Percentiles rank a stretch among this genome's conserved stretches.
Evolutionary conservation across 139 green algal genomes (phyloP).

Genomic region (Chlamydomonas sphaeroides): DNA sequence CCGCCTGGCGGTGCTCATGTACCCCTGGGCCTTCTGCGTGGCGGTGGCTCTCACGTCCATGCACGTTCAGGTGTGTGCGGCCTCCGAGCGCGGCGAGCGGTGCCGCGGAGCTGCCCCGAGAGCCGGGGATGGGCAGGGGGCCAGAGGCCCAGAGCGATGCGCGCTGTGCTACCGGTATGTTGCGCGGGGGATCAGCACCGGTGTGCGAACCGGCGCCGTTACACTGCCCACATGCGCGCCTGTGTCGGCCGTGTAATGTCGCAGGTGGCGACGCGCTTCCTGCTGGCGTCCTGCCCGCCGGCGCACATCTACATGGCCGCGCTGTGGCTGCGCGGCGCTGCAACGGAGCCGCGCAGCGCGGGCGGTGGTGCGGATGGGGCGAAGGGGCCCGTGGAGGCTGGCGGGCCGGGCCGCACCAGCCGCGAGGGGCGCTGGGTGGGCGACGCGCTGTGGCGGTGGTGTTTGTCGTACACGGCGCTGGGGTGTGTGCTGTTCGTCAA

Average conservation of each 20-base stretch:
- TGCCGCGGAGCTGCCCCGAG: no score
- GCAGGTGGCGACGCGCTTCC: slow-evolving; percentile 82
- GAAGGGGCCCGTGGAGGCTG: background rate
- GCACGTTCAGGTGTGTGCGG: no score
- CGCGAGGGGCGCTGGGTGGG: slow-evolving; percentile 56
- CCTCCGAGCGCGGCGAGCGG: no score
- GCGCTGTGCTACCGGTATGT: no score
- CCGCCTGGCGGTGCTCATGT: slow-evolving; percentile 68
- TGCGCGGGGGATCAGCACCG: no score
- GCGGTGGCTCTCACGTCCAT: slow-evolving; percentile 72
- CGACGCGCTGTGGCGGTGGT: slow-evolving; percentile 51
- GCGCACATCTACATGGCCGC: slow-evolving; percentile 83
- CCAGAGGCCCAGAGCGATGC: no score
- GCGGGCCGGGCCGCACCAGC: background rate
- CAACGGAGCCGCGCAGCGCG: background rate
- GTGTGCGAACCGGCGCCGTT: no score
- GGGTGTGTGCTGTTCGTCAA: slow-evolving; percentile 73
- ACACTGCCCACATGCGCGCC: no score
- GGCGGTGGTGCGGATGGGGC: background rate
- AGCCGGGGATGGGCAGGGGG: no score
- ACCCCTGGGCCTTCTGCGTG: slow-evolving; percentile 79
- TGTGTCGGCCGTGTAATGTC: no score
- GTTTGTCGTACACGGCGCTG: slow-evolving; percentile 59
- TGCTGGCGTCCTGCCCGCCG: slow-evolving; percentile 75
- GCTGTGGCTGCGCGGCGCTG: slow-evolving; percentile 48